Conservation (phyloP, 2,329 filamentous ascomycete genomes). For the Phoma herbarum region DNA sequence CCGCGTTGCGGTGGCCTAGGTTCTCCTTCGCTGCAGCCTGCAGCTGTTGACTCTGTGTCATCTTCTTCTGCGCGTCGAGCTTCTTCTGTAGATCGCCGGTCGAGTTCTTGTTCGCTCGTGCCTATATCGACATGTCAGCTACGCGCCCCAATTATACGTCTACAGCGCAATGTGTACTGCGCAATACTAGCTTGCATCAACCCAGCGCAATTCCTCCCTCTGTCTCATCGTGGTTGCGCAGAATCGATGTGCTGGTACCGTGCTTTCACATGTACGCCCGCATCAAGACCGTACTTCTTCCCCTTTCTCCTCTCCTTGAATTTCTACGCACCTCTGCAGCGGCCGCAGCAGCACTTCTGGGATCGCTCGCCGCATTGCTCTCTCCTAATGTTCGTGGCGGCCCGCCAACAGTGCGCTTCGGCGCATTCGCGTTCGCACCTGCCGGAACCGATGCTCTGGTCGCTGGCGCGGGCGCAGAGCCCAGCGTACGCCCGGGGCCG, state of each 20-base stretch:
- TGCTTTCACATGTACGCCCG: slow-evolving; percentile 30
- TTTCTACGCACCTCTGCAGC: slow-evolving; percentile 78
- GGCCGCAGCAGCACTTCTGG: slow-evolving; percentile 75
- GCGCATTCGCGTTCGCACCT: slow-evolving; percentile 34
- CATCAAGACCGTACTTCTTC: slow-evolving; percentile 19
- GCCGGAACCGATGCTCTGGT: slow-evolving; percentile 47
- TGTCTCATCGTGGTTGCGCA: neutral
- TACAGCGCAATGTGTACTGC: neutral
- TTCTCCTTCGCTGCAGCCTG: slow-evolving; percentile 74
- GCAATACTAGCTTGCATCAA: neutral
- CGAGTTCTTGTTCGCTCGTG: slow-evolving; percentile 68
- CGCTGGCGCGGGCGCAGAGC: slow-evolving; percentile 61
- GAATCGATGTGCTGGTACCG: slow-evolving; percentile 1
- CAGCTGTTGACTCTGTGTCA: slow-evolving; percentile 73
- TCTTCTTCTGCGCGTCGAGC: slow-evolving; percentile 77
- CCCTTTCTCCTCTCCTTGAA: slow-evolving; percentile 5
- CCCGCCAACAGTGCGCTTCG: slow-evolving; percentile 57
- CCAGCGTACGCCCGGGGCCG: slow-evolving; percentile 76
- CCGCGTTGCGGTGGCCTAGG: slow-evolving; percentile 75
- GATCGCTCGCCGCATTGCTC: slow-evolving; percentile 60
- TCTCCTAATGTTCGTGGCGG: slow-evolving; percentile 71
- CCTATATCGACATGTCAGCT: slow-evolving; percentile 56
- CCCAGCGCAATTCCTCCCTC: neutral
- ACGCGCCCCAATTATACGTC: neutral
- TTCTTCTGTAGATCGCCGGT: slow-evolving; percentile 65